phyloP scores from a whole-genome alignment of 2,329 filamentous ascomycete genomes.

The Venturia effusa region DNA sequence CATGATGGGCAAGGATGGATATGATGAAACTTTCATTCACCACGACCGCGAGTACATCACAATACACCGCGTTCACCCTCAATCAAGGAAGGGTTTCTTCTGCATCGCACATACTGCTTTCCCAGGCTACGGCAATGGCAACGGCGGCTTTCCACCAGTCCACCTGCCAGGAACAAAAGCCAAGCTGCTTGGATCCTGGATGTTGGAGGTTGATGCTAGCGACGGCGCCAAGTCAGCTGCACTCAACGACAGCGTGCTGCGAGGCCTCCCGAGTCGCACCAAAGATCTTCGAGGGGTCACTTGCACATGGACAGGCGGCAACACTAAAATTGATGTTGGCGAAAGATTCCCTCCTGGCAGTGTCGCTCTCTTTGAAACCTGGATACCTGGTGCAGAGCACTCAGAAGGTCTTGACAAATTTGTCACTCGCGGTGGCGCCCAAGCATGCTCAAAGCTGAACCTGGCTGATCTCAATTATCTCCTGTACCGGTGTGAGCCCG shows the following conservation, averaged over 20 bases:
- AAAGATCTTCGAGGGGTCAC: conserved; percentile 62
- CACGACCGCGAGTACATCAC: conserved; percentile 96
- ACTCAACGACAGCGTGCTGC: conserved; percentile 59
- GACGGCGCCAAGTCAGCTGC: conserved; percentile 56
- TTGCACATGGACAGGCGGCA: conserved; percentile 59
- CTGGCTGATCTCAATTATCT: conserved; percentile 84
- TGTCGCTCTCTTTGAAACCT: conserved; percentile 91
- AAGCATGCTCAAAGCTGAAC: conserved; percentile 64
- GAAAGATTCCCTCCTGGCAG: conserved; percentile 85
- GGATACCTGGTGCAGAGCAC: conserved; percentile 81
- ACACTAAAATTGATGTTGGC: conserved; percentile 70
- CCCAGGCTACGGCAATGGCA: conserved; percentile 77
- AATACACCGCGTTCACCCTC: conserved; percentile 86
- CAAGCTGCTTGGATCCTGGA: conserved; percentile 82
- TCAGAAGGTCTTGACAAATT: conserved; percentile 74
- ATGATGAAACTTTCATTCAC: conserved; percentile 91
- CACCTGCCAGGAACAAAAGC: conserved; percentile 75
- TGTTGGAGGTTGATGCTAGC: conserved; percentile 74
- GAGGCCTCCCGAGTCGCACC: conserved; percentile 75
- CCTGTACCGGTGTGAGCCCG: conserved; percentile 82
- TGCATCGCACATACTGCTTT: conserved; percentile 94
- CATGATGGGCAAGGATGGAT: conserved; percentile 89
- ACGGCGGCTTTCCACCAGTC: conserved; percentile 69
- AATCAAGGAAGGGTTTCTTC: conserved; percentile 87
- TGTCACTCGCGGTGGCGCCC: conserved; percentile 69